Evolutionary conservation across 345 rosid genomes (phyloP), one percentile per base, ranked within the genome.

Genomic region (Anastatica hierochuntica): DNA sequence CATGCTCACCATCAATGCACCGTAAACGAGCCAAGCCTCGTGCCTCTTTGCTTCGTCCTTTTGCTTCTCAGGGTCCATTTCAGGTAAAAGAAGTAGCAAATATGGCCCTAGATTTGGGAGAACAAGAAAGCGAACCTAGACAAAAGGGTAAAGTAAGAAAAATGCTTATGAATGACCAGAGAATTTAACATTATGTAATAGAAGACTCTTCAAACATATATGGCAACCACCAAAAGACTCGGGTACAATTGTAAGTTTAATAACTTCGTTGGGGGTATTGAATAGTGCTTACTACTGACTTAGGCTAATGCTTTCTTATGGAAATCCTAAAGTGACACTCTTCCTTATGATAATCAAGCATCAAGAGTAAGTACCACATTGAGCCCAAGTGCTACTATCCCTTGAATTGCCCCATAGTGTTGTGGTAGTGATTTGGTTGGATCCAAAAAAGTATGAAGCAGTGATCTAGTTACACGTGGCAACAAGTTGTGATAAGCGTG

Each of bases 381-480:
- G 53, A 81, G 77, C 57, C 97, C 97, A 41, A 89, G 80, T 14
- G 82, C 80, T 38, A 81, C 85, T 57, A 89, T 64, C 60, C 97
- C 97, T 85, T 74, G 88, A 64, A 89, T 69, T 58, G 97, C 95
- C 53, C 97, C 95, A 42, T 79, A 89, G 68, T 89, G 97, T 52
- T 89, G 97, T 63, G 95, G 59, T 51, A 83, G 74, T 49, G 85
- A 30, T 71, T 83, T 89, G 31, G 83, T 72, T 50, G 97, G 92
- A 60, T 89, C 95, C 74, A 89, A 56, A 64, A 89, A 89, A 49
- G 79, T 78, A 83, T 89, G 92, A 21, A 89, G 79, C 21, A 89
- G 77, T 44, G 97, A 85, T 77, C 83, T 81, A 42, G 79, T 75
- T 41, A 85, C 76, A 16, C 97, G 97, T 45, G 87, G 80, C 69